A percentile compares a stretch with the other conserved stretches of the same genome.
These are phyloP conservation scores for Nelumbo lutea DNA, from an alignment of 164 flowering plant species.

Conservation along the genomic window DNA sequence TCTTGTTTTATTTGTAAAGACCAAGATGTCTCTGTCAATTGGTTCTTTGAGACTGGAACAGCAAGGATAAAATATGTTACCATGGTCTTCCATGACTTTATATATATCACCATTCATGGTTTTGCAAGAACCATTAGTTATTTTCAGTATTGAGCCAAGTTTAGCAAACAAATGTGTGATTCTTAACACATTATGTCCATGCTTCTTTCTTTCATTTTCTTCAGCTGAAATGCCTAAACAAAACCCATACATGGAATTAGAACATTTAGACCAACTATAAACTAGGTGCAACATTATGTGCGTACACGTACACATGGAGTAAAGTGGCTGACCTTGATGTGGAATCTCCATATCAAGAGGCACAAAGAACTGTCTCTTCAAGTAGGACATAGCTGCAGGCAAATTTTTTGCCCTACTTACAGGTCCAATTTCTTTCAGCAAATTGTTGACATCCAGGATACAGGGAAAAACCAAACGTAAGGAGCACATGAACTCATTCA, in stretches of 20 bases:
- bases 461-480: constrained; percentile 50
- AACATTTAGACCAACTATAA: too few species aligned
- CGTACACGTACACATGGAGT: too few species aligned
- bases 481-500: constrained; percentile 54
- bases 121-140: constrained; percentile 17
- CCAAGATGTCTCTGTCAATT: constrained; percentile 27
- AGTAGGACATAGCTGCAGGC: constrained; percentile 46
- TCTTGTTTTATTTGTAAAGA: constrained; percentile 32
- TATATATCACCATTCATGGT: constrained; percentile 5
- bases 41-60: constrained; percentile 24
- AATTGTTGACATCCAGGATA: constrained; percentile 54
- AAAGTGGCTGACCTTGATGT: constrained; percentile 40
- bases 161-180: constrained; percentile 56
- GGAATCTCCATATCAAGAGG: constrained; percentile 59
- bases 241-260: too few species aligned
- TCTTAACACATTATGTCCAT: constrained; percentile 52
- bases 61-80: constrained; percentile 38
- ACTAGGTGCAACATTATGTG: too few species aligned
- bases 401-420: constrained; percentile 39
- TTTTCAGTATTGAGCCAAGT: constrained; percentile 47
- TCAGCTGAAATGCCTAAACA: constrained; percentile 26
- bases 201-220: constrained; percentile 35
- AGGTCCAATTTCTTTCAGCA: constrained; percentile 59
- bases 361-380: constrained; percentile 50
- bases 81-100: constrained; percentile 25